Evolutionary conservation across 1,139 yeast genomes (phyloP).

Genomic region (Yarrowia galli): DNA sequence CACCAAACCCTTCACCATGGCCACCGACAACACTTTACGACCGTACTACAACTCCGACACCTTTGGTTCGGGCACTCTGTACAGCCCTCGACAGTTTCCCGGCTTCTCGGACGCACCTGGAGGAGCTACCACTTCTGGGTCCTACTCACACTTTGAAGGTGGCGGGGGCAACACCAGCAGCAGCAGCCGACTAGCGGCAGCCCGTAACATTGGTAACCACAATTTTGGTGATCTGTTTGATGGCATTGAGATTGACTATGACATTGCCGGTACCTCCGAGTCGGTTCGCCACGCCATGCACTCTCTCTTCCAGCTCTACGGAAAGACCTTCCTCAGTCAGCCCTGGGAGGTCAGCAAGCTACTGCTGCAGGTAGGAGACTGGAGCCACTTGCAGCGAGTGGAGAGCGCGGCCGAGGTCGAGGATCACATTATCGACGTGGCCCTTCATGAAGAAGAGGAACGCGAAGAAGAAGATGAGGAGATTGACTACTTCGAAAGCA

Average conservation of each 20-base stretch:
- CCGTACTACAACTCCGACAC: constrained; percentile 78
- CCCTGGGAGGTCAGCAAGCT: constrained; percentile 88
- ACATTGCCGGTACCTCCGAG: constrained; percentile 41
- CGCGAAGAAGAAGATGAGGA: constrained; percentile 43
- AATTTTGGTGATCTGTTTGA: constrained; percentile 49
- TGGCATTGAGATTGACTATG: constrained; percentile 41
- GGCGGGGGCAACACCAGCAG: too few species aligned
- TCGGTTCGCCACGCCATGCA: constrained; percentile 52
- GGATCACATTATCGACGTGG: constrained; percentile 42
- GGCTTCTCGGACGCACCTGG: constrained; percentile 63
- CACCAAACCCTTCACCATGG: constrained; percentile 15
- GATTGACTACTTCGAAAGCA: constrained; percentile 45
- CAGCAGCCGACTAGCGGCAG: constrained; percentile 42
- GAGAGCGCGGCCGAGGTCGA: constrained; percentile 41
- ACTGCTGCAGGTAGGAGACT: constrained; percentile 77
- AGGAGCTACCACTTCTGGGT: constrained; percentile 48
- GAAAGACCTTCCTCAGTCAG: constrained; percentile 73
- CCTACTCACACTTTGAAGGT: constrained; percentile 42
- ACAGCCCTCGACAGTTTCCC: constrained; percentile 54
- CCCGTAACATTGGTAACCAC: constrained; percentile 50
- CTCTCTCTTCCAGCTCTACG: constrained; percentile 72
- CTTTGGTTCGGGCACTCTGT: constrained; percentile 53
- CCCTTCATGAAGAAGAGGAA: constrained; percentile 56
- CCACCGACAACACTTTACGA: constrained; percentile 52
- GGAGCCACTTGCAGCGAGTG: constrained; percentile 41